Base-by-base conservation (phyloP, 257 asterid species). In the Cinchona pubescens region DNA sequence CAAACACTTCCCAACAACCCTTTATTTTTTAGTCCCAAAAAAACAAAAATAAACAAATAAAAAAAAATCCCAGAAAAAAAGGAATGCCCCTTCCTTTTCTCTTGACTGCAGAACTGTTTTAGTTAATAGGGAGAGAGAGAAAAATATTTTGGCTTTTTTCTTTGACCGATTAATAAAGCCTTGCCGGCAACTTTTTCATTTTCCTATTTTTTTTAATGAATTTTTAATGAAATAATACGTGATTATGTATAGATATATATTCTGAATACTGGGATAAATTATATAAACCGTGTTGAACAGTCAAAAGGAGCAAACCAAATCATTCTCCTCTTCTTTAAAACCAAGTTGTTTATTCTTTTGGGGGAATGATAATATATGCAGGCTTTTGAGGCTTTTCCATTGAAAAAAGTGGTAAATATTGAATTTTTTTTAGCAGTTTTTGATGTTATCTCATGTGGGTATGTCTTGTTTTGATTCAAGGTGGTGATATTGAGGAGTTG, bases 281-380 rank as follows among this genome's bases (percentile, higher is more conserved):
- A 43, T 73, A 76, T 72, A 74, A n/a, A 78, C 80, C 96, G 94
- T 85, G 96, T 92, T 88, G 92, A 86, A 89, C 82, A 86, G 92
- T 92, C 97, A 89, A 88, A 79, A 72, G 82, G 74, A 43, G 81
- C 79, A 40, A 51, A 76, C 68, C 77, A 63, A 62, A 62, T 67
- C 48, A 65, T 48, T 75, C 80, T 75, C n/a, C n/a, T n/a, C n/a
- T 75, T 76, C 85, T 82, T 81, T 73, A 63, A 73, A 81, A 79
- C 82, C 79, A 72, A 86, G 82, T 21, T 11, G 58, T 27, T 68
- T 37, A 25, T 46, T 51, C 72, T 25, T 27, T 67, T 65, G 53
- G 19, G 58, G 40, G 27, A 75, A n/a, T n/a, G n/a, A 62, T 48
- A 55, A 32, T 48, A 32, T 60, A 29, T 27, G 60, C 29, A 56